A percentile compares a stretch with the other conserved stretches of the same genome.
phyloP scores from a whole-genome alignment of 345 rosid species.

The Atalantia buxifolia region DNA sequence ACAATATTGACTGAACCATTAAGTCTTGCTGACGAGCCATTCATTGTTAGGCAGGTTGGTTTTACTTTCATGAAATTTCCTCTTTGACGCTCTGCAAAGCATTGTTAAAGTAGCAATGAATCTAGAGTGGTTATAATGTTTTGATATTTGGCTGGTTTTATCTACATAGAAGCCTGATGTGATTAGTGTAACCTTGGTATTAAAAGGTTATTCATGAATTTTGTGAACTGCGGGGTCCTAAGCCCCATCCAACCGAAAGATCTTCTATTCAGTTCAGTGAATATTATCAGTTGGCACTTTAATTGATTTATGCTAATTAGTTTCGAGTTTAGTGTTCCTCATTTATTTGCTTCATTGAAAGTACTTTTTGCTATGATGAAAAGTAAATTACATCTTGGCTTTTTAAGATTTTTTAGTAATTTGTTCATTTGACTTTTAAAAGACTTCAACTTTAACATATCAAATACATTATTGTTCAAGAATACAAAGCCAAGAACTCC shows the following conservation, averaged over 20 bases:
- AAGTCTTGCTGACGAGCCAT: constrained; percentile 79
- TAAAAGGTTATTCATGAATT: background rate
- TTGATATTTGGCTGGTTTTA: background rate
- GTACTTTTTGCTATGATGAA: background rate
- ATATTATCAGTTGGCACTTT: background rate
- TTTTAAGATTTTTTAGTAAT: constrained; percentile 7
- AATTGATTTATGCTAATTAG: background rate
- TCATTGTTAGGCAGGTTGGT: constrained; percentile 91
- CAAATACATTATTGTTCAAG: background rate
- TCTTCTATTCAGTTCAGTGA: too few relatives aligned
- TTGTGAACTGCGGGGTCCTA: background rate
- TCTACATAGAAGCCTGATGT: background rate
- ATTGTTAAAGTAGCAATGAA: background rate
- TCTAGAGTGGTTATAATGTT: background rate
- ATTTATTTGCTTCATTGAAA: constrained; percentile 1
- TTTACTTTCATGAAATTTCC: constrained; percentile 1
- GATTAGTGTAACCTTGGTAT: background rate
- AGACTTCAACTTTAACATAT: background rate
- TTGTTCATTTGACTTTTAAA: background rate
- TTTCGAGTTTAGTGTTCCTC: background rate
- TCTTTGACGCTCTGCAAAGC: background rate
- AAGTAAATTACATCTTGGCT: background rate
- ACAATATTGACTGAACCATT: constrained; percentile 80
- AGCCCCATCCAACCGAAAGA: background rate
- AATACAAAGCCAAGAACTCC: background rate